Base-by-base conservation (phyloP, 495 filamentous ascomycete species). In the Melanomma pulvis-pyrius region DNA sequence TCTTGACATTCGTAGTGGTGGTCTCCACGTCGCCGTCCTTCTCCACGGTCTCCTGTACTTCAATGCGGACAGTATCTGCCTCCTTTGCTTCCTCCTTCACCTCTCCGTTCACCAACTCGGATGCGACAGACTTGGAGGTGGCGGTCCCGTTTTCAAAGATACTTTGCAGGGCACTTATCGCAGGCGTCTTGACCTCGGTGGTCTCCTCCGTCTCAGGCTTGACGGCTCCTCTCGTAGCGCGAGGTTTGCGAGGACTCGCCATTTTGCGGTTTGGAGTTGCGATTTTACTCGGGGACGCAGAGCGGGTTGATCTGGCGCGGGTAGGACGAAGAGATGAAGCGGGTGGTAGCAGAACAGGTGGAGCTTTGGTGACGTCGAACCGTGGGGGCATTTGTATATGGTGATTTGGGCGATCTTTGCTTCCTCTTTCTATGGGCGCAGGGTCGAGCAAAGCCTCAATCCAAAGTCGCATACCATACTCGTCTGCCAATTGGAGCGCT, bases 361-460 rank as follows among this genome's bases (percentile, higher is more conserved):
- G 68, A 22, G 82, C 83, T 22, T 74, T 65, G 8, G 69, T 72
- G 39, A 75, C 70, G 47, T 76, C 74, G 65, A 74, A 82, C 11
- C 62, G 67, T 1, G 80, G 80, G 17, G 80, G 80, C 41, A 73
- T 74, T 44, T 60, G 25, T 53, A 79, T 77, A 39, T 59, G 29
- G 67, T 72, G 63, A 61, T 74, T 64, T 65, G 82, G 82, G 15
- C 79, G 76, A 59, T 80, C 83, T 11, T 82, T 81, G 28, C 65
- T 64, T 25, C 81, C 80, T 59, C 80, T 84, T 58, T 83, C 79
- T 19, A 85, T 88, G 17, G 92, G 85, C 59, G 88, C 79, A 28
- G 92, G 87, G 71, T 97, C 93, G 49, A 98, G 82, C 32, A 98
- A 83, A 11, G 94, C 94, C 50, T 82, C 83, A 61, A 98, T 92